Conservation (phyloP, 2,329 filamentous ascomycete species). For the Xylogone sp. region DNA sequence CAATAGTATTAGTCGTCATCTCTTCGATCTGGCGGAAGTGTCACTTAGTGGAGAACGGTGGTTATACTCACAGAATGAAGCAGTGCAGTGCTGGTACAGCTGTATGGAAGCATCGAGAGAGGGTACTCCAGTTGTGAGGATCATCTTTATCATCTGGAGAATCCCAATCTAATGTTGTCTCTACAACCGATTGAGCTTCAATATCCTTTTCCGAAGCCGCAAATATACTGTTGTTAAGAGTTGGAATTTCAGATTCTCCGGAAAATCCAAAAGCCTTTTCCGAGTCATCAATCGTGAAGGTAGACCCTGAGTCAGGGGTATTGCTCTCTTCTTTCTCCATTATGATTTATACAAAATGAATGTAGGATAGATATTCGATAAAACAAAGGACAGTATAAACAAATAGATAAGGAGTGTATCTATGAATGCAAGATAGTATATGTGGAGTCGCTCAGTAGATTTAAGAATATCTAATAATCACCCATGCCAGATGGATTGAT, state of each 20-base stretch:
- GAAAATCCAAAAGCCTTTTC: neutral
- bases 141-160: conserved; percentile 15
- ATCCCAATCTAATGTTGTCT: conserved; percentile 18
- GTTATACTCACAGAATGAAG: conserved; percentile 17
- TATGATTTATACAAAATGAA: no score
- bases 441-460: no score
- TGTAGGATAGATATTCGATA: no score
- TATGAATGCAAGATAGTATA: no score
- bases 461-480: no score
- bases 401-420: no score
- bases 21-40: no score
- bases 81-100: conserved; percentile 19
- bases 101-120: conserved; percentile 20
- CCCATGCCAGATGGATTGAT: no score
- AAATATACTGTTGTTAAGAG: no score
- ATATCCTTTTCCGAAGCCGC: neutral
- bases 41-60: neutral
- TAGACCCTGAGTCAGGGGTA: neutral
- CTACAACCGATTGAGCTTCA: neutral
- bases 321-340: neutral
- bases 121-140: conserved; percentile 20
- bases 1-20: no score
- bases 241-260: no score
- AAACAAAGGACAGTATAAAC: no score
- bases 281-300: neutral